Percentiles rank a stretch among this genome's conserved stretches.
phyloP scores from a whole-genome alignment of 306 rosid genomes.

The Lathyrus tuberosus region DNA sequence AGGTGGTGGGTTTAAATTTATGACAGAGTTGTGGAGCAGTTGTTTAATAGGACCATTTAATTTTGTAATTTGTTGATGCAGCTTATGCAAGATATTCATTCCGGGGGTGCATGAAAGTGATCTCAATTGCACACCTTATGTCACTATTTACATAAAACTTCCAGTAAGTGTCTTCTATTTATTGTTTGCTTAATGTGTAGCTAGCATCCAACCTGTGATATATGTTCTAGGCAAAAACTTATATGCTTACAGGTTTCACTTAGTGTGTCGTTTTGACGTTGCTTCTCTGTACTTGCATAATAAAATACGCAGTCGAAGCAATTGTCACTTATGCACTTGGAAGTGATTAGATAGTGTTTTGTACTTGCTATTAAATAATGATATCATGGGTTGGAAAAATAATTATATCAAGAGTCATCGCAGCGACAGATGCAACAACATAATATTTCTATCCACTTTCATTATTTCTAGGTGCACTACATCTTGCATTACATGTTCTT shows the following conservation, averaged over 20 bases:
- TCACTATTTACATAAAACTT: slow-evolving; percentile 74
- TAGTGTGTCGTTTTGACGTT: slow-evolving; percentile 35
- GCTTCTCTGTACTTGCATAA: too few species aligned
- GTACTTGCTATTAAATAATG: too few species aligned
- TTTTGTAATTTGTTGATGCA: slow-evolving; percentile 50
- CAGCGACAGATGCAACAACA: too few species aligned
- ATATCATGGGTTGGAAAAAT: too few species aligned
- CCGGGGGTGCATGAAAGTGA: slow-evolving; percentile 67
- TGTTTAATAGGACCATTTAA: slow-evolving; percentile 35
- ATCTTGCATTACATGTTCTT: too few species aligned
- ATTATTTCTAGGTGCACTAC: too few species aligned
- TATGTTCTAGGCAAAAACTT: slow-evolving; percentile 26
- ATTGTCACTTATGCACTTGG: too few species aligned
- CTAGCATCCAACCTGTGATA: not conserved
- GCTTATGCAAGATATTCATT: slow-evolving; percentile 78
- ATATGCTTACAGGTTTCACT: slow-evolving; percentile 23
- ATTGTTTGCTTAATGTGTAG: slow-evolving; percentile 32
- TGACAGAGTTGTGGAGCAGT: slow-evolving; percentile 17
- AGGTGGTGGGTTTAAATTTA: slow-evolving; percentile 4
- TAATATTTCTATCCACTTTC: too few species aligned
- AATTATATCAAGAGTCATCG: too few species aligned
- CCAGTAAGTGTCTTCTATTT: slow-evolving; percentile 60
- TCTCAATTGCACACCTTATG: slow-evolving; percentile 70
- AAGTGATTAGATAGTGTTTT: too few species aligned
- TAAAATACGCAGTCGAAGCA: too few species aligned